phyloP scores from a whole-genome alignment of 179 eudicot species.

The Monotropa hypopitys region DNA sequence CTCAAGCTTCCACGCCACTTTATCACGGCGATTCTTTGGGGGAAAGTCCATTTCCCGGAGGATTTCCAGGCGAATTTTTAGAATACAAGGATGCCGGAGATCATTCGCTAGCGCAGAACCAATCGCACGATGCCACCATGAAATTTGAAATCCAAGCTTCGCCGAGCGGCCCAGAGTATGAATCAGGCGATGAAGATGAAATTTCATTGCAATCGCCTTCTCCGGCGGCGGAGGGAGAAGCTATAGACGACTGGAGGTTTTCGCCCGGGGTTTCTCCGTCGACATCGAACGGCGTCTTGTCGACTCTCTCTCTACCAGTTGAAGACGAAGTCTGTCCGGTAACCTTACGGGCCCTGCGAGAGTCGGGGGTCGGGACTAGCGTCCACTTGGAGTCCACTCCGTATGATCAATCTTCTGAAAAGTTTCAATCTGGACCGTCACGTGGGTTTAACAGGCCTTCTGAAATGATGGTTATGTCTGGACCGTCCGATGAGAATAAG shows the following conservation, averaged over 20 bases:
- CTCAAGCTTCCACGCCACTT: not conserved
- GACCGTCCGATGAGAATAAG: not conserved
- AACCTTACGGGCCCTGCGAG: not conserved
- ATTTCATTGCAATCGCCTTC: not conserved
- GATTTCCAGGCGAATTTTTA: not conserved
- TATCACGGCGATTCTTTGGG: not conserved
- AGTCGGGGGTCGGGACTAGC: not conserved
- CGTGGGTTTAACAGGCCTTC: not conserved
- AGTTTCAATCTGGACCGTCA: constrained; percentile 13
- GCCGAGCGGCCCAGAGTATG: not conserved
- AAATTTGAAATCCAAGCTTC: not conserved
- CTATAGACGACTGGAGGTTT: not conserved
- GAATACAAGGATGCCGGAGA: not conserved
- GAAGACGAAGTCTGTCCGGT: constrained; percentile 16
- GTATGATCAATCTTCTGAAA: not conserved
- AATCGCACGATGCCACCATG: not conserved
- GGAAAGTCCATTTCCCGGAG: not conserved
- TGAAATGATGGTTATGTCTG: not conserved
- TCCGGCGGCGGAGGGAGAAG: not conserved
- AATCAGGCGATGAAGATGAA: not conserved
- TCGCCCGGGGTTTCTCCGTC: not conserved
- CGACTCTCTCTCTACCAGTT: not conserved
- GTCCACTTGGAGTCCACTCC: not conserved
- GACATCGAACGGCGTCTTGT: not conserved
- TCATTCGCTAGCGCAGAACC: not conserved